Base-by-base conservation (phyloP, 148 eudicot genomes). In the Chenopodium album region DNA sequence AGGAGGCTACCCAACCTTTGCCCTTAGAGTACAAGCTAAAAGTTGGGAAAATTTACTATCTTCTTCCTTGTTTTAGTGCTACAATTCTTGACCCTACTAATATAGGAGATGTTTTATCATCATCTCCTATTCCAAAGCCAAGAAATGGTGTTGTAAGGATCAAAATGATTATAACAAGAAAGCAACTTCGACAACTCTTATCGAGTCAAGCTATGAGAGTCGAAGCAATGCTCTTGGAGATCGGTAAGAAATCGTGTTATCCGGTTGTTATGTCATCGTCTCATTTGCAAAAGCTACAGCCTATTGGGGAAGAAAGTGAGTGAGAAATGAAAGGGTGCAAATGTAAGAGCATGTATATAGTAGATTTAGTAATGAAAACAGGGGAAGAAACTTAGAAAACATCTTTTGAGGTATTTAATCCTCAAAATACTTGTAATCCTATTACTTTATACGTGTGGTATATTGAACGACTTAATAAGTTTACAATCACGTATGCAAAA, bases 101-200 rank as follows among this genome's bases (percentile, higher is more conserved):
- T 31, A 19, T 9, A 80, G 29, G 22, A 2, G 66, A 50, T 26
- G 28, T 1, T 64, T 71, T 73, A 4, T 31, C 37, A 48, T 37
- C 44, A 6, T 20, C 26, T 71, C 19, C 48, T 8, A 59, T 47
- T 26, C 17, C 75, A 44, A 37, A 16, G 37, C 37, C 26, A 47
- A 75, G 60, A 16, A 70, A 59, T 54, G 76, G 73, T 20, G 87
- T 78, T 5, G 88, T 79, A 79, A 90, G 93, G 84, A 83, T 94
- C 56, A 92, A 90, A 84, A 82, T 94, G 81, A 88, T 92, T 23
- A 88, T 94, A 22, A 86, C 94, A 78, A 92, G 84, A 82, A 82
- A 91, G 16, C 94, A 94, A 86, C 89, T 94, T 48, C 79, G 81
- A 31, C 81, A 83, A 67, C 65, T 94, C 60, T 56, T 93, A 63